A percentile compares a stretch with the other conserved stretches of the same genome.
Conservation (phyloP, 345 rosid species). For the Populus tremula region DNA sequence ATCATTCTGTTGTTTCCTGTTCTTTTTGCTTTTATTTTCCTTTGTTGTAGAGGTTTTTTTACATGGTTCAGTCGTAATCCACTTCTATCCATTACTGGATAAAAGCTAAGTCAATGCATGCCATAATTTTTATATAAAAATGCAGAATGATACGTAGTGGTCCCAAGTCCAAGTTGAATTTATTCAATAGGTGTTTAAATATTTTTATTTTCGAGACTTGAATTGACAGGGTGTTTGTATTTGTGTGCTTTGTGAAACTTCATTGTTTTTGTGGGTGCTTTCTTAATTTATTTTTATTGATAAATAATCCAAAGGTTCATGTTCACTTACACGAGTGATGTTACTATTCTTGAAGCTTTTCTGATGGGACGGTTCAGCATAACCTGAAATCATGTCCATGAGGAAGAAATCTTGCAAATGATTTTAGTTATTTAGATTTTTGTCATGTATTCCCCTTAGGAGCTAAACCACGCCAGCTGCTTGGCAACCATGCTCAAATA, state of each 20-base stretch:
- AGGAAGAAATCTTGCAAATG: not conserved
- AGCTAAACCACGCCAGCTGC: not conserved
- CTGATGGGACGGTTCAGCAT: not conserved
- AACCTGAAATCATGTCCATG: not conserved
- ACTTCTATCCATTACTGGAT: not conserved
- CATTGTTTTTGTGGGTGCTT: not conserved
- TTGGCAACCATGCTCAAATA: not conserved
- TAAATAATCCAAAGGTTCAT: not conserved
- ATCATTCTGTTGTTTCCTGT: not conserved
- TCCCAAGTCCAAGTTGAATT: slow-evolving; percentile 4
- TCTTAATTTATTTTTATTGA: not conserved
- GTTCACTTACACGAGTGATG: not conserved
- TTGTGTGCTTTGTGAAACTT: not conserved
- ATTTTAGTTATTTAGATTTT: not conserved
- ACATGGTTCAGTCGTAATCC: not conserved
- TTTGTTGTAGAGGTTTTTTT: not conserved
- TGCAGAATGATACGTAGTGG: slow-evolving; percentile 1
- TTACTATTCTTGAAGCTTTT: not conserved
- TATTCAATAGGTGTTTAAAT: not conserved
- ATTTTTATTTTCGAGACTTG: not conserved
- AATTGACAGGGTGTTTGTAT: not conserved
- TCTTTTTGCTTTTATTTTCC: not conserved
- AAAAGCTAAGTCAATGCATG: not conserved
- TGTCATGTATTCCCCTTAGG: not conserved
- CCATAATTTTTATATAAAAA: not conserved